Conservation (phyloP, 495 filamentous ascomycete species). For the Xylaria sp. region DNA sequence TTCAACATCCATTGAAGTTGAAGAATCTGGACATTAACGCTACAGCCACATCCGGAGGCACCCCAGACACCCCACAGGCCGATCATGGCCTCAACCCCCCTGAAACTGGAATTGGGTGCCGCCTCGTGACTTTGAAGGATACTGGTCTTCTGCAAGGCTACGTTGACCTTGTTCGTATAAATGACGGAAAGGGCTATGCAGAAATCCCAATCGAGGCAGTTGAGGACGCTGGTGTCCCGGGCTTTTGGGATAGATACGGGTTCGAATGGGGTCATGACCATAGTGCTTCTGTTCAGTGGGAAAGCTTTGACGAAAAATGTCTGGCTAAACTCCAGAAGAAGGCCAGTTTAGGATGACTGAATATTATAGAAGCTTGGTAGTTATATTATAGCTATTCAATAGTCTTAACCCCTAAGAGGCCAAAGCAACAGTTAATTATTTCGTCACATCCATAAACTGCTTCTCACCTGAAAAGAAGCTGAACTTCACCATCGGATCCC, state of each 20-base stretch:
- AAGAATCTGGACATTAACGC: neutral
- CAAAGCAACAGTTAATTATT: no score
- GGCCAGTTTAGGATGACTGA: neutral
- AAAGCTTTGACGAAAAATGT: neutral
- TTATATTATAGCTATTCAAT: no score
- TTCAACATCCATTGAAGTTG: neutral
- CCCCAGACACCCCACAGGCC: neutral
- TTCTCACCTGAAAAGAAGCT: no score
- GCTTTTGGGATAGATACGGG: neutral
- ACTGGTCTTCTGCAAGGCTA: slow-evolving; percentile 7
- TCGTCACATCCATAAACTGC: no score
- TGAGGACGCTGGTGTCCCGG: neutral
- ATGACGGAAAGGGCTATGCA: neutral
- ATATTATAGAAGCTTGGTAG: neutral
- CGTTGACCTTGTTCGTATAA: neutral
- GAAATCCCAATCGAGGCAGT: neutral
- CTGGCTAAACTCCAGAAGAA: slow-evolving; percentile 8
- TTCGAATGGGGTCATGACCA: slow-evolving; percentile 4
- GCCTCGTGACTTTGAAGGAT: neutral
- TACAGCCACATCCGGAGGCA: neutral
- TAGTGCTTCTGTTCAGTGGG: neutral
- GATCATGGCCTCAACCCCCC: neutral
- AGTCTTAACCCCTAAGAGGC: no score
- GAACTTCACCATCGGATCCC: no score
- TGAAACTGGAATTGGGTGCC: neutral